phyloP scores from a whole-genome alignment of 352 stramenopile genomes.

The Globisporangium ultimum region DNA sequence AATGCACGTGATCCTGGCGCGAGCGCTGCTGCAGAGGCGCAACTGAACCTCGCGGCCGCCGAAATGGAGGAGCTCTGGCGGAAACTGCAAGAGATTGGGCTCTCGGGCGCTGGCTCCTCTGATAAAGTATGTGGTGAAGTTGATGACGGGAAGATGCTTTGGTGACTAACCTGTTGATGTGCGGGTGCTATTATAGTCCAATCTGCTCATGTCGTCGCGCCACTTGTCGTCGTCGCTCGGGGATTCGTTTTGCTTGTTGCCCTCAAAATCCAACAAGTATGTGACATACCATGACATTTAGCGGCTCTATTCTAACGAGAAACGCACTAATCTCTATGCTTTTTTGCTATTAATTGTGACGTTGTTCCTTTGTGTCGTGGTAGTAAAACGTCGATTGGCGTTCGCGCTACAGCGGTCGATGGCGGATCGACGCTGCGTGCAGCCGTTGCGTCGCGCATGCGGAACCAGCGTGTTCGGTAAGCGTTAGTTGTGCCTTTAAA shows the following conservation, averaged over 20 bases:
- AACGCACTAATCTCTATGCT: too few species aligned
- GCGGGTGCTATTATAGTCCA: constrained; percentile 5
- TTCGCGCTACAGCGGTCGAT: constrained; percentile 67
- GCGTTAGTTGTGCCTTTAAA: not conserved
- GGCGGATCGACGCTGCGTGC: constrained; percentile 72
- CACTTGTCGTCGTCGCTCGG: constrained; percentile 80
- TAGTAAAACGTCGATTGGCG: constrained; percentile 39
- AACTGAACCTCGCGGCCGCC: constrained; percentile 62
- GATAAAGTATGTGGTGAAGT: constrained; percentile 40
- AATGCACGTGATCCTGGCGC: constrained; percentile 9
- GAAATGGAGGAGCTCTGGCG: constrained; percentile 86
- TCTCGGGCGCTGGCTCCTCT: constrained; percentile 44
- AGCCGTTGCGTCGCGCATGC: constrained; percentile 77
- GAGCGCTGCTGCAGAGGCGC: constrained; percentile 40
- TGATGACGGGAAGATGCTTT: too few species aligned
- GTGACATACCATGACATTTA: not conserved
- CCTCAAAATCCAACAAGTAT: constrained; percentile 34
- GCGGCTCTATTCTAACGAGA: too few species aligned
- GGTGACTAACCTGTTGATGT: too few species aligned
- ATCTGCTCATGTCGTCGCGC: constrained; percentile 71
- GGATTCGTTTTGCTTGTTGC: constrained; percentile 83
- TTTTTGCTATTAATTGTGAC: not conserved
- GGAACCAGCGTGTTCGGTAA: constrained; percentile 72
- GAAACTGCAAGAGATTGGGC: constrained; percentile 73
- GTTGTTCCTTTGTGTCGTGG: not conserved